Percentiles rank a stretch among this genome's conserved stretches.
phyloP scores from a whole-genome alignment of 352 stramenopile genomes.

The Phytophthora sansomeana region DNA sequence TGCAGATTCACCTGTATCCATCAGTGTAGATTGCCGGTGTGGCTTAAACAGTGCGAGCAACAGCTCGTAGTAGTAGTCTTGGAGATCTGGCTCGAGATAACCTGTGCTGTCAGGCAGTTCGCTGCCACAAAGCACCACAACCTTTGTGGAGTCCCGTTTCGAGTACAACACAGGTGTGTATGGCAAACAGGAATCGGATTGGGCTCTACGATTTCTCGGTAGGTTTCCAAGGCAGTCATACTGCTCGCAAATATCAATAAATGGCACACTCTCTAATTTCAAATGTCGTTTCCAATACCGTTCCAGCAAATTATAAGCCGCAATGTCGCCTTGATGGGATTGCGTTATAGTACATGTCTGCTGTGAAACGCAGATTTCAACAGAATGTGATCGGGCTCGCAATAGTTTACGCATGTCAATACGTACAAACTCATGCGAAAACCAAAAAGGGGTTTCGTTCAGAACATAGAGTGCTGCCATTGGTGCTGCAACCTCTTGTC shows the following conservation, averaged over 20 bases:
- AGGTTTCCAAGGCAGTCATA: conserved; percentile 6
- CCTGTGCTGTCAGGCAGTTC: conserved; percentile 14
- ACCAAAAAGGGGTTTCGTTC: conserved; percentile 23
- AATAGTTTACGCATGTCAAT: background rate
- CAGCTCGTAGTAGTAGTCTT: conserved; percentile 17
- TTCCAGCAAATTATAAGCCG: background rate
- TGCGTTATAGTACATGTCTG: background rate
- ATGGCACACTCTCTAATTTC: background rate
- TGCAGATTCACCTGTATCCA: background rate
- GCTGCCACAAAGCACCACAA: conserved; percentile 10
- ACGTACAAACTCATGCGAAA: conserved; percentile 25
- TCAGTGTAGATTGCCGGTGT: conserved; percentile 12
- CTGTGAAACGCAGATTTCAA: conserved; percentile 6
- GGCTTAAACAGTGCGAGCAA: conserved; percentile 23
- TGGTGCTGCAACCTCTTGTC: conserved; percentile 16
- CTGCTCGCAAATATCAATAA: conserved; percentile 25
- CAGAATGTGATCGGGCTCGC: background rate
- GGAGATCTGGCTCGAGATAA: background rate
- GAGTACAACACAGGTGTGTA: background rate
- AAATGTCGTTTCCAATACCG: conserved; percentile 16
- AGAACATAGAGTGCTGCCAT: conserved; percentile 31
- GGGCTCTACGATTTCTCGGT: too few relatives aligned
- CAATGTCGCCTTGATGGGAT: background rate
- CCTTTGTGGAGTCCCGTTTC: background rate
- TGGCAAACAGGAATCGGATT: background rate